Base-by-base conservation (phyloP, 192 early-diverging fungal species). In the Coemansia sp. region DNA sequence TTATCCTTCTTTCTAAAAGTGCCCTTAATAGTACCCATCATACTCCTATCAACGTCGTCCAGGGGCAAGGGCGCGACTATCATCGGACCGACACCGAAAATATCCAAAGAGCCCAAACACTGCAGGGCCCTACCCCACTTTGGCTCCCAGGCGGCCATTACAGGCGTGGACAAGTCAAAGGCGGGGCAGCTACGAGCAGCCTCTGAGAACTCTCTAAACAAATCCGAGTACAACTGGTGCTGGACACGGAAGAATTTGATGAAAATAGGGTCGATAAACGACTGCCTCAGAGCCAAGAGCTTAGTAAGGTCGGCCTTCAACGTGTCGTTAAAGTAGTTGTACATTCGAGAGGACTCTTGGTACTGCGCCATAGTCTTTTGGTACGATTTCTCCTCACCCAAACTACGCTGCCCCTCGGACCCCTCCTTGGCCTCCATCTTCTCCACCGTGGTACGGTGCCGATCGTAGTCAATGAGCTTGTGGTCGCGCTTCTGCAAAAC, bases 401-500 rank as follows among this genome's bases (percentile, higher is more conserved):
- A 71, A 0, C 77, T 62, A 6, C 81, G 70, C 61, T 76, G 73
- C 3, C 81, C 81, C 0, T 87, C 86, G 31, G 76, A 71, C 10
- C 88, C 87, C 40, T 87, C 85, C 74, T 93, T 92, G 34, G 85
- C 89, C 55, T 88, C 82, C 24, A 95, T 68, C 76, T 97, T 98
- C 46, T 90, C 88, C 36, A 96, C 80, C 18, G 82, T 79, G 36
- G 86, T 81, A 11, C 88, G 76, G 78, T 91, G 90, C 34, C 97
- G 88, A 71, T 99, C 97, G 75, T 93, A 98, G 78, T 99, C 97
- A 10, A 97, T 70, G 41, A 94, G 79, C 83, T 99, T 99, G 81
- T 95, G 95, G 38, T 89, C 87, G 27, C 96, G 88, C 85, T 99
- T 99, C 7, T 87, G 87, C 36, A 98, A 94, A 13, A 92, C 87